Base-by-base conservation (phyloP, 2,329 filamentous ascomycete species). In the Fusarium acutatum region DNA sequence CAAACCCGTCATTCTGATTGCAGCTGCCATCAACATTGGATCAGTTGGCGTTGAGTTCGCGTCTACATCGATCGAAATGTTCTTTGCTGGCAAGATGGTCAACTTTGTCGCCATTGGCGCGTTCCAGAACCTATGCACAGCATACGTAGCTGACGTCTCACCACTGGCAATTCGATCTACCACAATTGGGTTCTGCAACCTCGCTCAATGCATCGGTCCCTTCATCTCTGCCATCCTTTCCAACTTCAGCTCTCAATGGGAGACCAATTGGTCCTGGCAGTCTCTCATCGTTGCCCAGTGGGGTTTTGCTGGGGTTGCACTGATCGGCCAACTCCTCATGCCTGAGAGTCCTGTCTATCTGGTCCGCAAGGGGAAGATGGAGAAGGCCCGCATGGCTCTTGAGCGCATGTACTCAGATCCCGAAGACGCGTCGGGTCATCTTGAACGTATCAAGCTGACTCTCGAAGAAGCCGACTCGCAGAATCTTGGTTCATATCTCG, bases 321-420 rank as follows among this genome's bases (percentile, higher is more conserved):
- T 81, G 1, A 52, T 78, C 12, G 77, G 78, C 1, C 78, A 80
- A 7, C 17, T 85, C 37, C 44, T 86, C 49, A 81, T 89, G 38
- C 87, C 87, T 0, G 87, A 89, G 69, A 86, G 84, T 18, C 88
- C 88, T 0, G 81, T 85, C 0, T 88, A 84, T 67, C 78, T 88
- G 4, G 77, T 89, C 3, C 82, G 85, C 7, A 84, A 82, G 59
- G 80, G 79, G 8, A 77, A 78, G 11, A 76, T 83, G 17, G 67
- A 69, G 1, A 58, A 53, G 35, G 67, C 67, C 0, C 50, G 44
- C 3, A 38, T 28, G 13, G 65, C 59, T 20, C 86, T 89, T 75
- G 82, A 81, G 57, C 85, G 86, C 52, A 84, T 91, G 56, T 75
- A 75, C 30, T 64, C 74, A 0, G 85, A 88, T 69, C 83, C 84